Evolutionary conservation across 257 asterid species (phyloP), one percentile per base, ranked within the genome.

Genomic region (Anisodus tanguticus): DNA sequence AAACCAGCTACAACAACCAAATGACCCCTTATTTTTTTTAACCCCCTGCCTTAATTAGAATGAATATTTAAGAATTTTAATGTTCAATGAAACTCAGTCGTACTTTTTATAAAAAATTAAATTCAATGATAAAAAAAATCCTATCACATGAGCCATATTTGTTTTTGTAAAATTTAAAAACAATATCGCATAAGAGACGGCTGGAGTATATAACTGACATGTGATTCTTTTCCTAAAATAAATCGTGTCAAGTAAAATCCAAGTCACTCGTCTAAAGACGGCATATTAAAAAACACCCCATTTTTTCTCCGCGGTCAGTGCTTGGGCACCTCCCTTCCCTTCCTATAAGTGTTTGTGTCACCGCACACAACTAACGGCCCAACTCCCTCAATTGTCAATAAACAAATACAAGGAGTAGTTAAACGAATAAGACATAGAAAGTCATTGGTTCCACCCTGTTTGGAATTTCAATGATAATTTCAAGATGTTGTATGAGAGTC

Each of bases 311-410:
- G 26, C 76, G 76, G 76, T 1, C 76, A n/a, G 51, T 22, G 76
- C 76, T 37, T 64, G 71, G 71, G 71, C 71, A 66, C 37, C 39
- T 72, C 59, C 60, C 37, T 74, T 72, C 59, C 80, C 4, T 68
- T 16, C 76, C 62, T 74, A 12, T 3, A 49, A 74, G 62, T 74
- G 62, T 74, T 74, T 74, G 12, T 74, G 45, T 74, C 45, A 74
- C 81, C 62, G 41, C 62, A 74, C 45, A 74, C 81, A 74, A 74
- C 45, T 74, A 74, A 74, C 81, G 39, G 22, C 41, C 81, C 26
- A 58, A 58, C 26, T 17, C 8, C 39, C 37, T 72, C n/a, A 72
- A 47, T 45, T 71, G 10, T 26, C 22, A 74, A 49, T 74, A 74
- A 49, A 74, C 45, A 74, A 74, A 74, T 74, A 22, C 12, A 6